These are phyloP conservation scores for Pulicaria dysenterica DNA, from an alignment of 129 eudicot genomes.

Conservation along the genomic window DNA sequence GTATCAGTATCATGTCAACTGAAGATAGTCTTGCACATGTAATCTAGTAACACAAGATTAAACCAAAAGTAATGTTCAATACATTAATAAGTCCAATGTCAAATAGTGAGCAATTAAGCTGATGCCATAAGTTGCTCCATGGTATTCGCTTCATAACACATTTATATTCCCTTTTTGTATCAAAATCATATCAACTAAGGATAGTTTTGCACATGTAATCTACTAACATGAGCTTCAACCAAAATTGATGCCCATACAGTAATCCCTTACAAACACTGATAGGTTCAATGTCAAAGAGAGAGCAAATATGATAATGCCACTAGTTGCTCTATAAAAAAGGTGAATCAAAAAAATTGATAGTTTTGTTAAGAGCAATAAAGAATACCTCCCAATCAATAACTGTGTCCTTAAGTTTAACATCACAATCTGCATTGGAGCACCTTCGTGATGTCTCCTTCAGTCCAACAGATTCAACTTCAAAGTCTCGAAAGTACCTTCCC, in stretches of 20 bases:
- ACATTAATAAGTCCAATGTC: too few species aligned
- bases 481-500: constrained; percentile 83
- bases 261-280: constrained; percentile 5
- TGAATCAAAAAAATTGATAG: not conserved
- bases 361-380: constrained; percentile 6
- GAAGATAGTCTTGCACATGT: constrained; percentile 3
- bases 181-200: too few species aligned
- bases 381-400: constrained; percentile 97
- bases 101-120: too few species aligned
- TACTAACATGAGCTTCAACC: constrained; percentile 15
- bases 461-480: constrained; percentile 91
- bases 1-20: constrained; percentile 12
- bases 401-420: constrained; percentile 72
- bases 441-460: constrained; percentile 78
- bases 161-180: too few species aligned
- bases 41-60: too few species aligned
- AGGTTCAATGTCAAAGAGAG: not conserved
- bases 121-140: too few species aligned
- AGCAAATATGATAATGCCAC: constrained; percentile 3
- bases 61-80: too few species aligned
- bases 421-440: constrained; percentile 67
- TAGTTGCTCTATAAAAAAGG: constrained; percentile 5
- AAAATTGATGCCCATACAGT: not conserved
- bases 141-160: too few species aligned
- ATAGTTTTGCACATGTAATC: not conserved